phyloP scores from a whole-genome alignment of 768 basidiomycete genomes.

The Rhizopogon roseolus region DNA sequence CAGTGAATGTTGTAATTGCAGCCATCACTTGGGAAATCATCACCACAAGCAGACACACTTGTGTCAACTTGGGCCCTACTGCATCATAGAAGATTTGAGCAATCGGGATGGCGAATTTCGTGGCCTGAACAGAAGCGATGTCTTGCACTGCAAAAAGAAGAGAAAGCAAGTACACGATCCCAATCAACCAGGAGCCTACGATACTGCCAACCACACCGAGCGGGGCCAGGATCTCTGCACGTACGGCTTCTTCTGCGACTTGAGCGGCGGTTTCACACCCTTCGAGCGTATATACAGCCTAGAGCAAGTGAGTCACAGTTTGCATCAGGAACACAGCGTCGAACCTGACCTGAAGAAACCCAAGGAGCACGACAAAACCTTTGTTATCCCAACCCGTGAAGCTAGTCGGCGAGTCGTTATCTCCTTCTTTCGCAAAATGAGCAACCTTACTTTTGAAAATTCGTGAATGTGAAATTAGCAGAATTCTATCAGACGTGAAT shows the following conservation, averaged over 20 bases:
- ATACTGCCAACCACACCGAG: constrained; percentile 53
- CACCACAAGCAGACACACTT: constrained; percentile 49
- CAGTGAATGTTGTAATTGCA: constrained; percentile 53
- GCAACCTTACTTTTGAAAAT: constrained; percentile 44
- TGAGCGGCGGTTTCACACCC: constrained; percentile 64
- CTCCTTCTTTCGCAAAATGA: background rate
- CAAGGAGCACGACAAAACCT: constrained; percentile 54
- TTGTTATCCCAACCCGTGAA: constrained; percentile 51
- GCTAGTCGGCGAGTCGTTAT: constrained; percentile 20
- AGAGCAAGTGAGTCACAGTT: background rate
- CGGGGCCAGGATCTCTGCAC: constrained; percentile 53
- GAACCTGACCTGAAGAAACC: constrained; percentile 41
- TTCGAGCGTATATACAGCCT: constrained; percentile 58
- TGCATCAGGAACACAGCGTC: background rate
- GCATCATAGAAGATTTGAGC: constrained; percentile 56
- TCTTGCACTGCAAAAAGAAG: constrained; percentile 54
- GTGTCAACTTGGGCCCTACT: constrained; percentile 39
- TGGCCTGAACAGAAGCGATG: constrained; percentile 43
- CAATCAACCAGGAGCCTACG: constrained; percentile 52
- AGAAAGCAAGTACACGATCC: constrained; percentile 53
- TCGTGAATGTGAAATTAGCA: constrained; percentile 49
- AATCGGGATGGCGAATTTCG: constrained; percentile 53
- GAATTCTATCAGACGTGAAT: constrained; percentile 35
- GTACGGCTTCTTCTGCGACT: constrained; percentile 54
- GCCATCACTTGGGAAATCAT: constrained; percentile 49